A percentile compares a stretch with the other conserved stretches of the same genome.
phyloP scores from a whole-genome alignment of 495 filamentous ascomycete genomes.

The Aspergillus nidulans region DNA sequence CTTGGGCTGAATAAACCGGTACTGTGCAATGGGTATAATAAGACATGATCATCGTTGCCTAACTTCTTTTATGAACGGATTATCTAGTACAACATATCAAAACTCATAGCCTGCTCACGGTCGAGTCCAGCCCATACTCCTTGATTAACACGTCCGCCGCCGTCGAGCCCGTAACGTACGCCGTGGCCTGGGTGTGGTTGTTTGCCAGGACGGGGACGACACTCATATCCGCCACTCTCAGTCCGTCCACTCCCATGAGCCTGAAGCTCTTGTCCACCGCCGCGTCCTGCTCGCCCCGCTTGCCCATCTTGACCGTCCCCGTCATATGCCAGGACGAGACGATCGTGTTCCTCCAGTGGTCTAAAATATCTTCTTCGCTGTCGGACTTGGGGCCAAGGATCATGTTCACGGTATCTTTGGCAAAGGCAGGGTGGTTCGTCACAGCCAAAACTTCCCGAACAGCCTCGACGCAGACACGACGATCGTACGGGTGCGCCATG shows the following conservation, averaged over 20 bases:
- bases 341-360: slow-evolving; percentile 36
- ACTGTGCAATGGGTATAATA: no score
- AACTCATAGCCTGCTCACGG: no score
- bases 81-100: no score
- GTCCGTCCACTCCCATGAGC: slow-evolving; percentile 49
- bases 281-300: slow-evolving; percentile 36
- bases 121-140: slow-evolving; percentile 13
- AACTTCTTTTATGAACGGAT: no score
- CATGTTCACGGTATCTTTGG: slow-evolving; percentile 39
- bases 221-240: slow-evolving; percentile 63
- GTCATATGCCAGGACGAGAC: slow-evolving; percentile 51
- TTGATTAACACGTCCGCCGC: slow-evolving; percentile 4
- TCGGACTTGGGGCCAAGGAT: slow-evolving; percentile 43
- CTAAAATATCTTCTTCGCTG: slow-evolving; percentile 54
- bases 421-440: slow-evolving; percentile 38
- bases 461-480: slow-evolving; percentile 49
- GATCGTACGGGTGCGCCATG: slow-evolving; percentile 54
- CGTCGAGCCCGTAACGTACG: slow-evolving; percentile 13
- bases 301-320: slow-evolving; percentile 62
- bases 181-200: slow-evolving; percentile 36
- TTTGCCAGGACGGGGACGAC: slow-evolving; percentile 55
- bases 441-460: slow-evolving; percentile 44
- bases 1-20: no score
- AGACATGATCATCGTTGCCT: no score
- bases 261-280: slow-evolving; percentile 54